Base-by-base conservation (phyloP, 2,329 filamentous ascomycete genomes). In the Botryotinia calthae region DNA sequence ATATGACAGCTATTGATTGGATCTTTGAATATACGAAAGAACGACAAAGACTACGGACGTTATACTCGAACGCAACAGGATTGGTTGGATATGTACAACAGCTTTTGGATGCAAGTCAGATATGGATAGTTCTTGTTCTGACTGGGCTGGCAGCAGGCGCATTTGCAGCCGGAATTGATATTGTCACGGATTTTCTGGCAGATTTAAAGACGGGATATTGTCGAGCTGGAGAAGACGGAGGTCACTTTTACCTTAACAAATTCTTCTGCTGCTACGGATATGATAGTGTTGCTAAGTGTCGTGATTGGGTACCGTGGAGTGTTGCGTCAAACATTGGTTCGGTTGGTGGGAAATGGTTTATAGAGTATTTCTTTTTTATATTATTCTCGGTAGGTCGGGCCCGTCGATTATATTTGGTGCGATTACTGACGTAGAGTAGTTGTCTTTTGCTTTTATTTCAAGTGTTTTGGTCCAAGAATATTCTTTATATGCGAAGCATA, bases 21-120 rank as follows among this genome's bases (percentile, higher is more conserved):
- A 98, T 98, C 80, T 98, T 97, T 79, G 96, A 99, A 82, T 97
- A 98, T 81, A 96, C 93, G 70, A 98, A 98, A 82, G 96, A 99
- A 84, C 89, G 96, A 31, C 94, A 97, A 82, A 89, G 96, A 37
- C 84, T 97, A 79, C 89, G 94, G n/a, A 88, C 92, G 44, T 85
- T 99, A 31, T 88, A 90, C 72, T 88, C 91, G 0, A 89, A 87
- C 78, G 87, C 90, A 12, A 86, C 88, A 31, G 93, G 94, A 0
- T 77, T 97, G 8, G 74, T 95, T 31, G 94, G 94, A 20, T 89
- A 94, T 78, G 79, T 92, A 71, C 90, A 88, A 74, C 90, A 92
- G 76, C 83, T 97, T 37, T 85, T 93, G 25, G 96, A 99, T 82
- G 90, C 91, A 7, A 95, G 93, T 80, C 94, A 98, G 83, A 90